These are phyloP conservation scores for Solanum virginianum DNA, from an alignment of 257 asterid genomes.

Conservation along the genomic window DNA sequence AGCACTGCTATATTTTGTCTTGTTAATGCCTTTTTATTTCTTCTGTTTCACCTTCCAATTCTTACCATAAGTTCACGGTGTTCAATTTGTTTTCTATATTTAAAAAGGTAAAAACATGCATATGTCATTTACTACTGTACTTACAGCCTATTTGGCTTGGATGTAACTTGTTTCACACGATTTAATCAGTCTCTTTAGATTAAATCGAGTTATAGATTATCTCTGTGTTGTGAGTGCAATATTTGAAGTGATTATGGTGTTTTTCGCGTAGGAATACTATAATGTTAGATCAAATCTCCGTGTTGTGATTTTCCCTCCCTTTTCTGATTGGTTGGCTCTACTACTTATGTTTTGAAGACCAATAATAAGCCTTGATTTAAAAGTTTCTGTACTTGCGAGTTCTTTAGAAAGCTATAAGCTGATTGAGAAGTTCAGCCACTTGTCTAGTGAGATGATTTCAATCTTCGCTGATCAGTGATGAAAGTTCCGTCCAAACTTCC, in stretches of 20 bases:
- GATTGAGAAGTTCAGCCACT: neutral
- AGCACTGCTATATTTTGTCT: neutral
- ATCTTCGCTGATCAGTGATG: neutral
- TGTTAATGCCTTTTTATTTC: neutral
- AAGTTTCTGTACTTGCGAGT: neutral
- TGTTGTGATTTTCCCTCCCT: neutral
- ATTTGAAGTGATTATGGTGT: neutral
- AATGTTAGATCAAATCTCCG: neutral
- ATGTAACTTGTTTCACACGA: neutral
- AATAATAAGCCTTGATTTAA: neutral
- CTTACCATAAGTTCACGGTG: neutral
- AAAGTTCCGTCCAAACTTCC: neutral
- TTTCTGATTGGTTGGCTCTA: neutral
- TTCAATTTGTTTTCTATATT: neutral
- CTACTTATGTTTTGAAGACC: neutral
- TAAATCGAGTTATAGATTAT: neutral
- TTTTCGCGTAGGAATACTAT: neutral
- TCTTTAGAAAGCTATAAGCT: neutral
- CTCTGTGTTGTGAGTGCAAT: neutral
- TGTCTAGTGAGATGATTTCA: neutral
- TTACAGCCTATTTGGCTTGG: neutral
- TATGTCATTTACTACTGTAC: neutral
- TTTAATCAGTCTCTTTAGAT: neutral
- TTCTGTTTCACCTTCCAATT: neutral
- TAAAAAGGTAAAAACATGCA: neutral